These are phyloP conservation scores for Hortaea werneckii DNA, from an alignment of 2,329 filamentous ascomycete species.

Conservation along the genomic window DNA sequence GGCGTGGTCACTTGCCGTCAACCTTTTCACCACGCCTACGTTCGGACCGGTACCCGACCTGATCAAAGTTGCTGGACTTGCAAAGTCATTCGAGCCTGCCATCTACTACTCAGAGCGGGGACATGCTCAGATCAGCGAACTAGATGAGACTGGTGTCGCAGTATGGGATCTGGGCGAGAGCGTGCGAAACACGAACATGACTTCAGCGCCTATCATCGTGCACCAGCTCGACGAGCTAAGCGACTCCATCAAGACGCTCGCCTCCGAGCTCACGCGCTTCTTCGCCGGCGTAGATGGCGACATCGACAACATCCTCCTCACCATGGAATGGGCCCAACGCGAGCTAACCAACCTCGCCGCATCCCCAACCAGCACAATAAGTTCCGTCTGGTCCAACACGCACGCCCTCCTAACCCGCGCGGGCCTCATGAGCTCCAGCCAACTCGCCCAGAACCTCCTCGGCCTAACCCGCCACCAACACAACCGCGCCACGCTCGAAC, in stretches of 20 bases:
- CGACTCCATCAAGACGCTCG: slow-evolving; percentile 73
- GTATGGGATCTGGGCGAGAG: slow-evolving; percentile 94
- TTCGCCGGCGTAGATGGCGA: slow-evolving; percentile 90
- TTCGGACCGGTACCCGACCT: slow-evolving; percentile 67
- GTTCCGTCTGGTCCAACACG: slow-evolving; percentile 72
- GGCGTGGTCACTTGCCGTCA: slow-evolving; percentile 53
- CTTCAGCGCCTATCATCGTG: slow-evolving; percentile 76
- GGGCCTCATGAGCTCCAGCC: slow-evolving; percentile 68
- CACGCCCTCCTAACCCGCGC: slow-evolving; percentile 64
- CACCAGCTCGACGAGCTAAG: slow-evolving; percentile 75
- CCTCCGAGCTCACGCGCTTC: slow-evolving; percentile 79
- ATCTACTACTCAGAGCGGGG: slow-evolving; percentile 93
- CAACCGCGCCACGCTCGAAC: slow-evolving; percentile 68
- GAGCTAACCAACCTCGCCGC: slow-evolving; percentile 64
- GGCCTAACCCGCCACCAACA: slow-evolving; percentile 72
- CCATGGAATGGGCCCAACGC: slow-evolving; percentile 92
- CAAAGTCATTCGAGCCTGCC: slow-evolving; percentile 83
- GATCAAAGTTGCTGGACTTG: slow-evolving; percentile 80
- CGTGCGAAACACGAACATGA: slow-evolving; percentile 82
- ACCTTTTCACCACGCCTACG: slow-evolving; percentile 57
- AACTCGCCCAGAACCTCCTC: slow-evolving; percentile 61
- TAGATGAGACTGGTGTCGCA: slow-evolving; percentile 84
- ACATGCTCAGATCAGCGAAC: slow-evolving; percentile 70
- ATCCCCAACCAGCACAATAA: slow-evolving; percentile 52
- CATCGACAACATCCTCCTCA: slow-evolving; percentile 81